phyloP scores from a whole-genome alignment of 805 yeast genomes.

The Wickerhamiella allomyrinae region DNA sequence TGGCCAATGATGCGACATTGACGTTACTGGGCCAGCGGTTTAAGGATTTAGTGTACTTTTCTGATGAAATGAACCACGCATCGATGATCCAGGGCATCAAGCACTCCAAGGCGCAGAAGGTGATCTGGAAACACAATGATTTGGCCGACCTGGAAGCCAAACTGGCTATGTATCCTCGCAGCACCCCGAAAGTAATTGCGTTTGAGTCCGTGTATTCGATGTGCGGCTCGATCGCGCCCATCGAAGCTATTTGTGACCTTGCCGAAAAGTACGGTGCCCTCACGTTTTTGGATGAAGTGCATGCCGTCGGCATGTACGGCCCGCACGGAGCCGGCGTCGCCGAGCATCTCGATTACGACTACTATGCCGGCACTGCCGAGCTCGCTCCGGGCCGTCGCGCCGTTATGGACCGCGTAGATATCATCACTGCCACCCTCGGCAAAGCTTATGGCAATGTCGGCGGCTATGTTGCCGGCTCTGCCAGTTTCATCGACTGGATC shows the following conservation, averaged over 20 bases:
- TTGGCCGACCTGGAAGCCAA: constrained; percentile 66
- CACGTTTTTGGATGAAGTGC: constrained; percentile 95
- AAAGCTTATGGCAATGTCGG: constrained; percentile 96
- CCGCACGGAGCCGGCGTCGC: constrained; percentile 99
- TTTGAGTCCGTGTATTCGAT: constrained; percentile 95
- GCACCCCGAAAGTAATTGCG: constrained; percentile 89
- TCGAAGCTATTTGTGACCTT: constrained; percentile 78
- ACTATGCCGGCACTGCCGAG: constrained; percentile 36
- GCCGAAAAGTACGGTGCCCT: constrained; percentile 97
- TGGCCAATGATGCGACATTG: constrained; percentile 91
- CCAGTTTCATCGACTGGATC: constrained; percentile 79
- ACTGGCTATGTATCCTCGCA: constrained; percentile 65
- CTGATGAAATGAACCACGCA: constrained; percentile 91
- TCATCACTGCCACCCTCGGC: constrained; percentile 95
- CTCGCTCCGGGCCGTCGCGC: constrained; percentile 35
- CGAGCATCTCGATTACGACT: constrained; percentile 83
- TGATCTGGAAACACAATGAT: constrained; percentile 84
- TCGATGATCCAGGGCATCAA: constrained; percentile 94
- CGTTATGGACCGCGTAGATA: constrained; percentile 80
- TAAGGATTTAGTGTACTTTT: constrained; percentile 78
- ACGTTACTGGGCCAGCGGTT: constrained; percentile 82
- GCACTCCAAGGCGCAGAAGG: constrained; percentile 78
- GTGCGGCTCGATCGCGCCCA: constrained; percentile 97
- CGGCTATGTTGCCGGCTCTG: constrained; percentile 89
- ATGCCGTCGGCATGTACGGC: constrained; percentile 98